Percentiles rank a stretch among this genome's conserved stretches.
Evolutionary conservation across 1,284 basidiomycete species (phyloP).

Genomic region (Heliocybe sulcata): DNA sequence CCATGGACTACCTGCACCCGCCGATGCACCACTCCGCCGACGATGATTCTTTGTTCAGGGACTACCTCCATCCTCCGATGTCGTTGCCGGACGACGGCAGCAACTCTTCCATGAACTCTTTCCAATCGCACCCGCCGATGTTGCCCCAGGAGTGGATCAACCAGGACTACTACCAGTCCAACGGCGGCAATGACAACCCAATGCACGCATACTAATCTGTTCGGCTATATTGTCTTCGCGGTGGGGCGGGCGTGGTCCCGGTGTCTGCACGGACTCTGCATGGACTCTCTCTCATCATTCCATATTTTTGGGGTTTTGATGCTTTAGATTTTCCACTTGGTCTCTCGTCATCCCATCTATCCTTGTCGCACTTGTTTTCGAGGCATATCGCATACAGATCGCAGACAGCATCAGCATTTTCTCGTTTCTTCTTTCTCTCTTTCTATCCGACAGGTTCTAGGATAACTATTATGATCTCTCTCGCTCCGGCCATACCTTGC

Average conservation of each 20-base stretch:
- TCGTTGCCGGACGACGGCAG: constrained; percentile 28
- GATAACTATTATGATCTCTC: neutral
- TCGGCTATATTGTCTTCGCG: neutral
- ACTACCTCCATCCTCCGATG: constrained; percentile 56
- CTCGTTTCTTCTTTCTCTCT: neutral
- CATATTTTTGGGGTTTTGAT: neutral
- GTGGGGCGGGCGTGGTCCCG: neutral
- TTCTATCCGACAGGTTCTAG: neutral
- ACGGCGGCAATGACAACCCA: neutral
- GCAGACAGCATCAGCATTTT: constrained; percentile 1
- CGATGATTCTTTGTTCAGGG: constrained; percentile 41
- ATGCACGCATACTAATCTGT: neutral
- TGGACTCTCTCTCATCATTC: neutral
- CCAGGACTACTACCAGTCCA: constrained; percentile 9
- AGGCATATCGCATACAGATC: neutral
- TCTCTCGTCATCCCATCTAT: neutral
- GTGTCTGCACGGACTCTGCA: constrained; percentile 1
- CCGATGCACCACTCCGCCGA: constrained; percentile 28
- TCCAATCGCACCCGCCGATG: constrained; percentile 33
- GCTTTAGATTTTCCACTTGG: neutral
- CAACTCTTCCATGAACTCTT: constrained; percentile 21
- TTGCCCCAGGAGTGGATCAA: constrained; percentile 26
- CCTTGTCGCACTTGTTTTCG: neutral
- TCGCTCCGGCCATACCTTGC: neutral
- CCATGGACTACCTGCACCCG: constrained; percentile 46